Evolutionary conservation across 176 grass and related monocot species (phyloP).

Genomic region (Carex scoparia): DNA sequence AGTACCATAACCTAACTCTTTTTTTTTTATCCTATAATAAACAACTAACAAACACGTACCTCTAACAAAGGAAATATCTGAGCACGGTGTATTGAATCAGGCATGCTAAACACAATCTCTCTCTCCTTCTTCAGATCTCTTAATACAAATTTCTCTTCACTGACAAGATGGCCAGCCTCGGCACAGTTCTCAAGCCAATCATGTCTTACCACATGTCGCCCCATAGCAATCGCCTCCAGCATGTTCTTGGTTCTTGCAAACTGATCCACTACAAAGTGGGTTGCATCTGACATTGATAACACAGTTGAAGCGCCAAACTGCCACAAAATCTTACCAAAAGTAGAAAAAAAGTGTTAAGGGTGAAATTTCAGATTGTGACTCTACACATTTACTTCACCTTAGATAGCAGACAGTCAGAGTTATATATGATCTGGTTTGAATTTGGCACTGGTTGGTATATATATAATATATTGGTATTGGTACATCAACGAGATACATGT

Average conservation of each 20-base stretch:
- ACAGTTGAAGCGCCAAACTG: conserved; percentile 47
- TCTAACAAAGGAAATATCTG: conserved; percentile 47
- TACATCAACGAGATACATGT: background rate
- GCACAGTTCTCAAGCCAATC: conserved; percentile 80
- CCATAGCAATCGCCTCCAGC: conserved; percentile 82
- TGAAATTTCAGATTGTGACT: background rate
- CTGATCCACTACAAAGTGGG: conserved; percentile 76
- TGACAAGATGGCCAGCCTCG: conserved; percentile 56
- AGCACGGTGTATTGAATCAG: conserved; percentile 47
- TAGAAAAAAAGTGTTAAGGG: background rate
- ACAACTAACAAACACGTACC: conserved; percentile 35
- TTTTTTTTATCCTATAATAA: conserved; percentile 14
- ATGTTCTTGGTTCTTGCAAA: conserved; percentile 90
- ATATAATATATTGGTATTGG: background rate
- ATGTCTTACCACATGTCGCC: conserved; percentile 61
- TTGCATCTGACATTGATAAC: conserved; percentile 58
- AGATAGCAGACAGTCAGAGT: background rate
- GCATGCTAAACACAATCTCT: conserved; percentile 76
- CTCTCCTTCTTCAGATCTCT: conserved; percentile 87
- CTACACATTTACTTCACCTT: background rate
- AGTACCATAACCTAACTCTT: no score
- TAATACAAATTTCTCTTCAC: conserved; percentile 75
- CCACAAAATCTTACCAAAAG: conserved; percentile 52
- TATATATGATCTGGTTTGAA: background rate
- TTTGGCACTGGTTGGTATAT: background rate